Percentiles rank a stretch among this genome's conserved stretches.
Evolutionary conservation across 768 basidiomycete species (phyloP).

Genomic region (Leccinellum rugosiceps): DNA sequence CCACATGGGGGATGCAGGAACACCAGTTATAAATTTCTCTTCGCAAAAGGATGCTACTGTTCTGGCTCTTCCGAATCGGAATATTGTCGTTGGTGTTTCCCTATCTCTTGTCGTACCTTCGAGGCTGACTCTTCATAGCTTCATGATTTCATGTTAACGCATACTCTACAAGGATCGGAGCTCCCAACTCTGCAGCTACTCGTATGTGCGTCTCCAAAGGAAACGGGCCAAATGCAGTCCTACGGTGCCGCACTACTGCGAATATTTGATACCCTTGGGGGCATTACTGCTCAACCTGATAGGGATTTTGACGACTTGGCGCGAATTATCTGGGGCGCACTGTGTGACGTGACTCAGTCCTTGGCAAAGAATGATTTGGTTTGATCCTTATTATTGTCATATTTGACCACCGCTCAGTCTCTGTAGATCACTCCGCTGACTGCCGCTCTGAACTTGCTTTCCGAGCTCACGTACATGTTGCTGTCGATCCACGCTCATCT

Average conservation of each 20-base stretch:
- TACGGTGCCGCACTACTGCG: conserved; percentile 44
- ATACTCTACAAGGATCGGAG: conserved; percentile 38
- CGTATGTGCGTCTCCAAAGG: conserved; percentile 35
- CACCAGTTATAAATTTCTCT: conserved; percentile 6
- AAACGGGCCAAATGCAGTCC: conserved; percentile 22
- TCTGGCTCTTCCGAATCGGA: conserved; percentile 49
- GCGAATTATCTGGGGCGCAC: conserved; percentile 32
- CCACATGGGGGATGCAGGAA: conserved; percentile 31
- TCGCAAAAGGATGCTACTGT: conserved; percentile 32
- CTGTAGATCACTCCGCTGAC: conserved; percentile 44
- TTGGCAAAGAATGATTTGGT: conserved; percentile 42
- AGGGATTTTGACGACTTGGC: conserved; percentile 19
- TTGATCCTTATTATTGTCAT: conserved; percentile 18
- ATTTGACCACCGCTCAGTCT: conserved; percentile 6
- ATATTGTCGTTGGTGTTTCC: conserved; percentile 45
- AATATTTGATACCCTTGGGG: conserved; percentile 31
- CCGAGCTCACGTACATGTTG: conserved; percentile 42
- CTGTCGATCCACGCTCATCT: conserved; percentile 45
- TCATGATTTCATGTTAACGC: conserved; percentile 58
- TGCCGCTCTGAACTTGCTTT: conserved; percentile 52
- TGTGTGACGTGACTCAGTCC: conserved; percentile 39
- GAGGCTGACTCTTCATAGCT: conserved; percentile 39
- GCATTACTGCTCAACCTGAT: conserved; percentile 17
- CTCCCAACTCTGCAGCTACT: conserved; percentile 54
- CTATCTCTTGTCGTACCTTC: not conserved